These are phyloP conservation scores for Crucibulum laeve DNA, from an alignment of 768 basidiomycete genomes.

Conservation along the genomic window DNA sequence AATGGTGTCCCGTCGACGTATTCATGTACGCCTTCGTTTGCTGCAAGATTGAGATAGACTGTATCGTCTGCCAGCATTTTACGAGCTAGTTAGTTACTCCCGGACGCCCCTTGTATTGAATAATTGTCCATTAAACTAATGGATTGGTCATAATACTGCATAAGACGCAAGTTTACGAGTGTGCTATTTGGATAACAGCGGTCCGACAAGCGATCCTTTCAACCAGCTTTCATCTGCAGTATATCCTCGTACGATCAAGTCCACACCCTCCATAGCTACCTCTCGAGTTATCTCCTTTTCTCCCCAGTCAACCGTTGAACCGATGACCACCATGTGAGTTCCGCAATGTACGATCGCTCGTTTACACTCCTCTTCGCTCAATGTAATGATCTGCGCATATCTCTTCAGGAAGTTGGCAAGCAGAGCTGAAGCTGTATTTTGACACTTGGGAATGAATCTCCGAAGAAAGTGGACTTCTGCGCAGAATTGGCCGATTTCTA, in stretches of 20 bases:
- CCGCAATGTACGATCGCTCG: slow-evolving; percentile 46
- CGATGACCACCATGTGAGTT: slow-evolving; percentile 48
- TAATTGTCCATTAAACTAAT: no score
- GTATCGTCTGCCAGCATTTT: no score
- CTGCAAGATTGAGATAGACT: background rate
- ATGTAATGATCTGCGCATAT: slow-evolving; percentile 29
- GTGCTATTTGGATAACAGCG: slow-evolving; percentile 6
- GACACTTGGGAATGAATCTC: slow-evolving; percentile 39
- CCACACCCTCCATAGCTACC: slow-evolving; percentile 46
- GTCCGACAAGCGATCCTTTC: slow-evolving; percentile 22
- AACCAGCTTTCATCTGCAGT: slow-evolving; percentile 16
- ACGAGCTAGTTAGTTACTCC: no score
- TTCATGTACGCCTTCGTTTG: background rate
- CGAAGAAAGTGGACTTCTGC: slow-evolving; percentile 53
- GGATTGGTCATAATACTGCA: background rate
- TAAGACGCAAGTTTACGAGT: background rate
- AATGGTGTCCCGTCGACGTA: background rate
- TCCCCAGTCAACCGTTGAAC: slow-evolving; percentile 49
- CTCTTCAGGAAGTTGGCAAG: slow-evolving; percentile 39
- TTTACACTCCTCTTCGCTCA: slow-evolving; percentile 24
- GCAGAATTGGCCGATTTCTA: slow-evolving; percentile 62
- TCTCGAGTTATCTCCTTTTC: slow-evolving; percentile 39
- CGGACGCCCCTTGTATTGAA: no score
- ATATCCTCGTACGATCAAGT: slow-evolving; percentile 32
- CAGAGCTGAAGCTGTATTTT: slow-evolving; percentile 28